phyloP scores from a whole-genome alignment of 257 asterid species.

The Cynanchum wilfordii region DNA sequence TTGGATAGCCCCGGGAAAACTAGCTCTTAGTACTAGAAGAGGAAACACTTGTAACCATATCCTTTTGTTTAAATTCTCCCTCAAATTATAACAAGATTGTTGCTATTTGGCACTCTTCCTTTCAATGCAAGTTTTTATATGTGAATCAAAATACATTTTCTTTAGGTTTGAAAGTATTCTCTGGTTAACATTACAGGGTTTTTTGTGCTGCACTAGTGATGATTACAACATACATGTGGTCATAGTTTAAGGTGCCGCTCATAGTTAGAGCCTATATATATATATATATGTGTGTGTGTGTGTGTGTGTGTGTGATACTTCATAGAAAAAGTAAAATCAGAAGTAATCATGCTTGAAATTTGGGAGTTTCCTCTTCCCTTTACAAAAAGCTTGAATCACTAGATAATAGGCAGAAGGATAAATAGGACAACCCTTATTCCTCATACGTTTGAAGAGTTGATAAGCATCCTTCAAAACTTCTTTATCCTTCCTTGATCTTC shows the following conservation, averaged over 20 bases:
- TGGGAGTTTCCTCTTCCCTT: constrained; percentile 28
- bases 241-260: too few relatives aligned
- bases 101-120: neutral
- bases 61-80: neutral
- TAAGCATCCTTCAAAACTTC: constrained; percentile 33
- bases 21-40: neutral
- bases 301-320: too few relatives aligned
- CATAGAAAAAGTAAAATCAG: neutral
- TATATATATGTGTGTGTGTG: too few relatives aligned
- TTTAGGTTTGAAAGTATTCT: neutral
- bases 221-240: neutral
- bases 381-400: constrained; percentile 54
- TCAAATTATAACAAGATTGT: neutral
- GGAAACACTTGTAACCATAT: neutral
- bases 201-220: neutral
- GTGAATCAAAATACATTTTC: neutral
- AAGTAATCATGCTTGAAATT: neutral
- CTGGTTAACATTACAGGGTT: too few relatives aligned
- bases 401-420: constrained; percentile 40
- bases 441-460: constrained; percentile 45
- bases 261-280: too few relatives aligned
- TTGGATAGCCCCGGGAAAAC: constrained; percentile 6
- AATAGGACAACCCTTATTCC: constrained; percentile 18
- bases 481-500: constrained; percentile 46
- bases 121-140: neutral